Conservation (phyloP, 495 filamentous ascomycete genomes). For the Tuber melanosporum region DNA sequence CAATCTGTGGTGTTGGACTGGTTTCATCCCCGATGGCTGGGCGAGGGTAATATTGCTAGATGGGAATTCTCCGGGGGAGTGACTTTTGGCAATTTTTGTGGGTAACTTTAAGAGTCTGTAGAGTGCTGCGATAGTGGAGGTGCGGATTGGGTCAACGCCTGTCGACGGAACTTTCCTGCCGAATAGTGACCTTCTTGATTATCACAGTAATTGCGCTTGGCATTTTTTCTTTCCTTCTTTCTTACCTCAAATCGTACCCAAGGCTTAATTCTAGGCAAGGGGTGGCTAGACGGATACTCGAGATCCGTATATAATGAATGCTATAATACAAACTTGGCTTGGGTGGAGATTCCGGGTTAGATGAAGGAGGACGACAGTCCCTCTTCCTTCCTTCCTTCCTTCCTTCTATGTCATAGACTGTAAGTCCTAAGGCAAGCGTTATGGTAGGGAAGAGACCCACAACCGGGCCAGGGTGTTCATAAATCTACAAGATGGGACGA, state of each 20-base stretch:
- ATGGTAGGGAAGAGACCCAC: neutral
- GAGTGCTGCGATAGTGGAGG: neutral
- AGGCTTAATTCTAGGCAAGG: neutral
- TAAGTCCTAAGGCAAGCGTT: neutral
- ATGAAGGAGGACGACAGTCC: neutral
- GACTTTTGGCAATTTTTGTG: neutral
- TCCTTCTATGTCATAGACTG: neutral
- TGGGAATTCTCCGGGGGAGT: neutral
- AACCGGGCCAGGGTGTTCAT: neutral
- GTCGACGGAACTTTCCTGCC: neutral
- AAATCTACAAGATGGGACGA: neutral
- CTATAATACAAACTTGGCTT: neutral
- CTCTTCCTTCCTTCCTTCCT: neutral
- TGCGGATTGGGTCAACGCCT: neutral
- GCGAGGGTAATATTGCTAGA: neutral
- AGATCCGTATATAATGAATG: neutral
- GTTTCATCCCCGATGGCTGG: neutral
- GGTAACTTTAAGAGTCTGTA: neutral
- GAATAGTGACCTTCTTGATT: neutral
- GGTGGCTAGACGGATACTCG: neutral
- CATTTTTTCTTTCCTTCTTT: neutral
- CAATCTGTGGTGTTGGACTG: neutral
- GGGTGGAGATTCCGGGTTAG: neutral
- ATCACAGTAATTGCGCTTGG: neutral
- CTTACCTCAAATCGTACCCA: neutral